Percentiles rank a stretch among this genome's conserved stretches.
These are phyloP conservation scores for Trichophaea hybrida DNA, from an alignment of 2,329 filamentous ascomycete species.

Conservation along the genomic window DNA sequence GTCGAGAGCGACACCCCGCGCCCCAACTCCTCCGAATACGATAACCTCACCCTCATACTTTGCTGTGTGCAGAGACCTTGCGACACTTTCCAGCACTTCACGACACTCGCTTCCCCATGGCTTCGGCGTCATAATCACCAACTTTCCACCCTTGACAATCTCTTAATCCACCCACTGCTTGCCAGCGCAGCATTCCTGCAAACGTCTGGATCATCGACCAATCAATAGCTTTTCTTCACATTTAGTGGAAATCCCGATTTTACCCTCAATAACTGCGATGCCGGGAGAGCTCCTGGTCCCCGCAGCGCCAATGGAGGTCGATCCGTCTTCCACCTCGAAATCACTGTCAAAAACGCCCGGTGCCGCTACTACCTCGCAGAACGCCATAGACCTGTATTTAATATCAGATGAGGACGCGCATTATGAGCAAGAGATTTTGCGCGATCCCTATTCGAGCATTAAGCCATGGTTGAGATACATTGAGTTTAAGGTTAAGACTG, in stretches of 20 bases:
- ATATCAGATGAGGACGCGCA: slow-evolving; percentile 71
- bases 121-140: background rate
- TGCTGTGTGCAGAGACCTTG: background rate
- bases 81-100: background rate
- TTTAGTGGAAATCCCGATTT: background rate
- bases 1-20: background rate
- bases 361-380: background rate
- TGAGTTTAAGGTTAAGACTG: slow-evolving; percentile 78
- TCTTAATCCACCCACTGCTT: background rate
- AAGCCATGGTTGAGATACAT: slow-evolving; percentile 95
- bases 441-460: slow-evolving; percentile 60
- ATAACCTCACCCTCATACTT: background rate
- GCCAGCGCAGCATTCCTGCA: slow-evolving; percentile 6
- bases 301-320: slow-evolving; percentile 25
- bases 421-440: slow-evolving; percentile 90
- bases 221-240: background rate
- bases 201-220: background rate
- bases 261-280: slow-evolving; percentile 27
- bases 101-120: background rate
- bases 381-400: slow-evolving; percentile 23
- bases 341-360: background rate
- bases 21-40: background rate
- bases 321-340: slow-evolving; percentile 10
- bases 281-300: slow-evolving; percentile 34
- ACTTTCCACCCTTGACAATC: background rate